Base-by-base conservation (phyloP, 345 rosid species). In the Camelina neglecta region DNA sequence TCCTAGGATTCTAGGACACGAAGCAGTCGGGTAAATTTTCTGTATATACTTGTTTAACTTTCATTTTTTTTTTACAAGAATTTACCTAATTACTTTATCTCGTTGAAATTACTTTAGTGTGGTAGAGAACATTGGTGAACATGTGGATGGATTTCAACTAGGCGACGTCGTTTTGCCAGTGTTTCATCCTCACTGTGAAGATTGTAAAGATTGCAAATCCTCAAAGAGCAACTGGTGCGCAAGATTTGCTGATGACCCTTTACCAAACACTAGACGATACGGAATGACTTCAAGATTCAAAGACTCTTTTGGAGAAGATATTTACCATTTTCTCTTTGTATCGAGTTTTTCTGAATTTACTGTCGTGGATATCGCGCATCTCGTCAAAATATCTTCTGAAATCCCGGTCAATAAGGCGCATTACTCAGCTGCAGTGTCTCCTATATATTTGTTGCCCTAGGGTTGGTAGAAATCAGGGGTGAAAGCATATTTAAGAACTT, bases 341-440 rank as follows among this genome's bases (percentile, higher is more conserved):
- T 93, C 96, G 1, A 93, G 93, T 81, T 90, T 93, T 59, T n/a
- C 79, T 5, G 84, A 93, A 85, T 90, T 87, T 56, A 89, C 91
- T 0, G 91, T 93, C 24, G 85, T 93, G 3, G 96, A 90, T 48
- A 59, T 87, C 10, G 78, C 79, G 0, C 75, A 85, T 47, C 71
- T 89, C 1, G 87, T 86, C 5, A 90, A 86, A 74, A 73, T 90
- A 18, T 68, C 69, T 33, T 36, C 21, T 7, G 61, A 75, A 2
- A 65, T 87, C 8, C 86, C 95, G 0, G 54, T 65, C 11, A 84
- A 89, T 36, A 81, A 66, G 31, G 94, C 94, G 86, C 85, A 67
- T 67, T 90, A 49, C 87, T 93, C 20, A 75, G 93, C 74, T 90
- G 93, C 26, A 86, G 94, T n/a, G 86, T 87, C 11, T 79, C 90